phyloP scores from a whole-genome alignment of 2,329 filamentous ascomycete species.

The Sarocladium strictum region DNA sequence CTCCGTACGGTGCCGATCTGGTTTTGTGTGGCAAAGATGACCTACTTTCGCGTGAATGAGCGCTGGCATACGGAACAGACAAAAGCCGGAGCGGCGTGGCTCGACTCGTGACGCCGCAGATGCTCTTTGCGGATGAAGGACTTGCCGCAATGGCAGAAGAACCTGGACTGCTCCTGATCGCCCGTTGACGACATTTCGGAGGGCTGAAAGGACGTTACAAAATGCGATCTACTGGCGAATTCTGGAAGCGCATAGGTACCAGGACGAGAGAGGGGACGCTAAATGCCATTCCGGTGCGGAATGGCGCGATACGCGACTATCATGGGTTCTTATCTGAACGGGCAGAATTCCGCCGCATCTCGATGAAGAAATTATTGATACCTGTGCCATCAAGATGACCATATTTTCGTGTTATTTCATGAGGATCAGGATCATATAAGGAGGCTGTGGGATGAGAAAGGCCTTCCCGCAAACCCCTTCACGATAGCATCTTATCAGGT shows the following conservation, averaged over 20 bases:
- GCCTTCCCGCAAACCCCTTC: background rate
- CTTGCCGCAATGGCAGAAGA: slow-evolving; percentile 31
- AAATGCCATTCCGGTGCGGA: too few relatives aligned
- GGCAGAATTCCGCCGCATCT: too few relatives aligned
- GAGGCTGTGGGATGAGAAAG: too few relatives aligned
- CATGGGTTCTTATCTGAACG: too few relatives aligned
- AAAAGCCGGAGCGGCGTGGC: slow-evolving; percentile 28
- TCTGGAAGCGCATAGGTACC: too few relatives aligned
- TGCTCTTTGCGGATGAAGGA: slow-evolving; percentile 35
- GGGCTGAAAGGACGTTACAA: background rate
- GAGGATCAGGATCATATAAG: too few relatives aligned
- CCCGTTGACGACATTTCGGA: slow-evolving; percentile 19
- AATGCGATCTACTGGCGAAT: background rate
- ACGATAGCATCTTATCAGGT: background rate
- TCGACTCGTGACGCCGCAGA: slow-evolving; percentile 32
- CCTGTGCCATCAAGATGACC: too few relatives aligned
- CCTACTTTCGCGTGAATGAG: slow-evolving; percentile 33
- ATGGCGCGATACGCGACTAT: too few relatives aligned
- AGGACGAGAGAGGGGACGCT: too few relatives aligned
- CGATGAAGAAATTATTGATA: too few relatives aligned
- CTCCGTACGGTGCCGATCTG: background rate
- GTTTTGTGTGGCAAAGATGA: slow-evolving; percentile 4
- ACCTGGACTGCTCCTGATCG: background rate
- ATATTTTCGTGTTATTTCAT: too few relatives aligned
- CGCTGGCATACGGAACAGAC: slow-evolving; percentile 29